Conservation (phyloP, 169 alveolate species). For the Fabrea salina region DNA sequence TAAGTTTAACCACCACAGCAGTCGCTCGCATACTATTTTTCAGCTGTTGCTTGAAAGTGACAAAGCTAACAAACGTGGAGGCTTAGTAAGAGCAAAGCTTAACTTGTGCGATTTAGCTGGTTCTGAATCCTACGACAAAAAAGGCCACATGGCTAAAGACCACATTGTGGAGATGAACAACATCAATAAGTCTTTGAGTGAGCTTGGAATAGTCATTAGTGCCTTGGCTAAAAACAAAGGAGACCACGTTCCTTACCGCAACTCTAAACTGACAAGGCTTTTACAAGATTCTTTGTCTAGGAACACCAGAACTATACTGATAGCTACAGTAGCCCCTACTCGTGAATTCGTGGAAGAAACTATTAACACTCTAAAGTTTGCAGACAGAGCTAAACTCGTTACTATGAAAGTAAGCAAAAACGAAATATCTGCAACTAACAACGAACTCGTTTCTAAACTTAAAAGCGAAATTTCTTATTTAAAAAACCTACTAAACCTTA, state of each 20-base stretch:
- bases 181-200: constrained; percentile 73
- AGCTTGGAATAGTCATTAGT: constrained; percentile 76
- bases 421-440: constrained; percentile 67
- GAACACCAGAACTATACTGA: constrained; percentile 68
- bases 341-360: constrained; percentile 71
- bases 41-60: constrained; percentile 59
- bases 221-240: constrained; percentile 35
- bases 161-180: constrained; percentile 75
- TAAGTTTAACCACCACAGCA: constrained; percentile 72
- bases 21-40: constrained; percentile 81
- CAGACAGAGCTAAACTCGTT: constrained; percentile 81
- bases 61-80: constrained; percentile 55
- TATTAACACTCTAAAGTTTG: constrained; percentile 72
- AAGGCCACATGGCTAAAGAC: constrained; percentile 49
- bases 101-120: constrained; percentile 86
- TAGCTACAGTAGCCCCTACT: constrained; percentile 77
- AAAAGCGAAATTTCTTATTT: constrained; percentile 63
- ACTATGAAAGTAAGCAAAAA: constrained; percentile 59
- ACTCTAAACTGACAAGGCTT: constrained; percentile 70
- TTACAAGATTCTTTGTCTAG: constrained; percentile 79
- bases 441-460: constrained; percentile 61
- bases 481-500: constrained; percentile 50
- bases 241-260: constrained; percentile 72
- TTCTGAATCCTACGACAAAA: constrained; percentile 77
- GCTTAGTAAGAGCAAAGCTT: constrained; percentile 61